These are phyloP conservation scores for Chytriomyces sp. DNA, from an alignment of 192 early-diverging fungal genomes.

Conservation along the genomic window DNA sequence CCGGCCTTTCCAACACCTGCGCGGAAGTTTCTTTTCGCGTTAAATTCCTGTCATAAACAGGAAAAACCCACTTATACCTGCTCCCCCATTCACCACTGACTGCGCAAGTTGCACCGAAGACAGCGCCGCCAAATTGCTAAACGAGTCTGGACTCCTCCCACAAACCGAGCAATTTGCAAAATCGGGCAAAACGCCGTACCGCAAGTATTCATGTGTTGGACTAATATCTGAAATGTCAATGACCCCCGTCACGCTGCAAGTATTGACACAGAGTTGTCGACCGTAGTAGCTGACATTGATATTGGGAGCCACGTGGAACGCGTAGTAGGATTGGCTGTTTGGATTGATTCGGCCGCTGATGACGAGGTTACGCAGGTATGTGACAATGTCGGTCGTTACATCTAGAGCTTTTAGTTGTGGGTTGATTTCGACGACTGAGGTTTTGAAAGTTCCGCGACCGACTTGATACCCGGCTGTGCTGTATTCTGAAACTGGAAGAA, in stretches of 20 bases:
- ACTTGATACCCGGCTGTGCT: neutral
- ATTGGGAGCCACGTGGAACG: neutral
- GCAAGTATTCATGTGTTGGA: slow-evolving; percentile 9
- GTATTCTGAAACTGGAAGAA: neutral
- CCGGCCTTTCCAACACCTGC: no score
- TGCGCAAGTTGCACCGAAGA: neutral
- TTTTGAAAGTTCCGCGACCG: neutral
- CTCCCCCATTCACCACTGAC: neutral
- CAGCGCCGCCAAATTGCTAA: neutral
- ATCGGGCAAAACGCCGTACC: slow-evolving; percentile 43
- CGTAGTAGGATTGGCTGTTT: neutral
- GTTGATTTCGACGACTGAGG: neutral
- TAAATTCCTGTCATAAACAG: no score
- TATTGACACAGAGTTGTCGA: neutral
- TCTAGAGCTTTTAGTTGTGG: neutral
- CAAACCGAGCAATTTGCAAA: neutral
- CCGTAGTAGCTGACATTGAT: neutral
- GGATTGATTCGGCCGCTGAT: neutral
- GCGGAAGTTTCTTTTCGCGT: no score
- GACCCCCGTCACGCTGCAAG: slow-evolving; percentile 28
- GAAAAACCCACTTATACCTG: no score
- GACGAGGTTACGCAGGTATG: slow-evolving; percentile 4
- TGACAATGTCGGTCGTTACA: neutral
- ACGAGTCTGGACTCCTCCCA: neutral
- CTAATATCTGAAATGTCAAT: slow-evolving; percentile 28